Conservation (phyloP, 1,284 basidiomycete genomes). For the Leccinum glutinopallens region DNA sequence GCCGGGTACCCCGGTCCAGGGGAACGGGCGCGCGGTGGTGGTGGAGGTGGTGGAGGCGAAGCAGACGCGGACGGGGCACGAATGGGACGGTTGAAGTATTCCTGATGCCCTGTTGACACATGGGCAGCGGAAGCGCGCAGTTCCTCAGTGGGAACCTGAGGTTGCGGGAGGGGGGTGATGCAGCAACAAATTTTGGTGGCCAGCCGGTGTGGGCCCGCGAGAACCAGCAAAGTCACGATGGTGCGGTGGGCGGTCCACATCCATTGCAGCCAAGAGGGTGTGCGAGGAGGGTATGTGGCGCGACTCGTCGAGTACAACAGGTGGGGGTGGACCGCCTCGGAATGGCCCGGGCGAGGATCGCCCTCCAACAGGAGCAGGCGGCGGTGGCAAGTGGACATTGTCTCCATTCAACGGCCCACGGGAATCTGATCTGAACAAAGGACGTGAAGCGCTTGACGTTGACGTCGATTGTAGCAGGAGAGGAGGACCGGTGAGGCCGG, state of each 20-base stretch:
- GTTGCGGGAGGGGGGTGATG: conserved; percentile 67
- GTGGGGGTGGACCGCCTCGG: conserved; percentile 76
- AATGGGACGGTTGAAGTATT: conserved; percentile 52
- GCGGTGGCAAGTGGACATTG: conserved; percentile 61
- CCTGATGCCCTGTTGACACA: conserved; percentile 22
- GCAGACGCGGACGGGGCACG: conserved; percentile 55
- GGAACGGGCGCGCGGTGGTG: conserved; percentile 46
- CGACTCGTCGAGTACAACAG: conserved; percentile 71
- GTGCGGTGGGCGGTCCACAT: conserved; percentile 68
- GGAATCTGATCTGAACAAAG: conserved; percentile 66
- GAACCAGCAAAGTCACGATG: conserved; percentile 55
- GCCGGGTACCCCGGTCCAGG: conserved; percentile 48
- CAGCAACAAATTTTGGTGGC: conserved; percentile 57
- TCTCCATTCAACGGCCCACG: conserved; percentile 52
- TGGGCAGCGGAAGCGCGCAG: conserved; percentile 43
- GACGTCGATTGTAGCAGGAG: conserved; percentile 56
- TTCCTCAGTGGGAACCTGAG: conserved; percentile 49
- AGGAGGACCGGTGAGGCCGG: conserved; percentile 62
- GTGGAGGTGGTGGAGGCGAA: conserved; percentile 49
- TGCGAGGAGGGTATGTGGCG: conserved; percentile 60
- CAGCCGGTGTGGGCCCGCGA: conserved; percentile 49
- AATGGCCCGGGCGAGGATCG: conserved; percentile 68
- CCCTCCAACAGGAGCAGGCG: conserved; percentile 48
- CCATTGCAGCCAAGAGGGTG: conserved; percentile 81
- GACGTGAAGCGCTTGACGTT: conserved; percentile 40